A percentile compares a stretch with the other conserved stretches of the same genome.
Evolutionary conservation across 2,329 filamentous ascomycete species (phyloP).

Genomic region (Dryadomyces quercus-mongolicae): DNA sequence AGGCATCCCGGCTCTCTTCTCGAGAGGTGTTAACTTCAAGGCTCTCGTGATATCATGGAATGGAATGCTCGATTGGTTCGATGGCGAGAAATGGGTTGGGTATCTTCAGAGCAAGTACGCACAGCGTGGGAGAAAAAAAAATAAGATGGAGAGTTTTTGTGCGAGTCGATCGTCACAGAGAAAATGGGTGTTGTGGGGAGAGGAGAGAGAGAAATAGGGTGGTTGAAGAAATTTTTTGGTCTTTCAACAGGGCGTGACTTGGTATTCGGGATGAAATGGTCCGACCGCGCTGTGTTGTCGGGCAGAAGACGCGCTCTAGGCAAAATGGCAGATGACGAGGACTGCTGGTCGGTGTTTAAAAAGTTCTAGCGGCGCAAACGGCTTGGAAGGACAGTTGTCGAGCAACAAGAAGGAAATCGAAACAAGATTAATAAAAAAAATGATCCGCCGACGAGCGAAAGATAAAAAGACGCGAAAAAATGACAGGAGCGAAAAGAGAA

Average conservation of each 20-base stretch:
- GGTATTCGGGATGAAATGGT: too few relatives aligned
- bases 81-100: background rate
- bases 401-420: background rate
- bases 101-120: background rate
- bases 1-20: constrained; percentile 29
- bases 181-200: too few relatives aligned
- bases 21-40: constrained; percentile 1
- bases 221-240: background rate
- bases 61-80: background rate
- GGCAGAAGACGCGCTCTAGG: too few relatives aligned
- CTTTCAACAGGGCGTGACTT: background rate
- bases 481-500: background rate
- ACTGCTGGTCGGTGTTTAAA: background rate
- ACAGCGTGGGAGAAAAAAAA: background rate
- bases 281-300: too few relatives aligned
- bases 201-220: too few relatives aligned
- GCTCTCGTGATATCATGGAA: constrained; percentile 1
- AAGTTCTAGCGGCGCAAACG: background rate
- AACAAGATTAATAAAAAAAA: background rate
- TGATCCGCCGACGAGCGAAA: background rate
- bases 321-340: too few relatives aligned
- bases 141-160: too few relatives aligned
- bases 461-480: background rate
- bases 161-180: too few relatives aligned
- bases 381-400: background rate